Evolutionary conservation across 148 eudicot genomes (phyloP).

Genomic region (Rhododendron ovatum): DNA sequence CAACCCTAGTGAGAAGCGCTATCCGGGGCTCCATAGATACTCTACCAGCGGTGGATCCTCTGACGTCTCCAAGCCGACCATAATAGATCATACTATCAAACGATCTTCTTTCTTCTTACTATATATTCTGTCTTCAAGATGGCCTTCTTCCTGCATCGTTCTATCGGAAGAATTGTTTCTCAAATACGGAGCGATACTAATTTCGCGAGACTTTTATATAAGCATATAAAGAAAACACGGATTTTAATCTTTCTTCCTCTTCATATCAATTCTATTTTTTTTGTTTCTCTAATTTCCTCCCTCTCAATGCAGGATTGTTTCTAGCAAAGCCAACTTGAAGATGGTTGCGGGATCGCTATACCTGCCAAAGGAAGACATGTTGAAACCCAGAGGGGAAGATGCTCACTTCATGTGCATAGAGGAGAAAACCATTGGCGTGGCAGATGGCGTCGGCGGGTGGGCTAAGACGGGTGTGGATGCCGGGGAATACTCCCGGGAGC

Average conservation of each 20-base stretch:
- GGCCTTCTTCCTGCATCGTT: too few relatives aligned
- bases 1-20: too few relatives aligned
- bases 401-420: neutral
- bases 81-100: too few relatives aligned
- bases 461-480: constrained; percentile 5
- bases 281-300: neutral
- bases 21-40: too few relatives aligned
- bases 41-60: too few relatives aligned
- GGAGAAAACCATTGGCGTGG: neutral
- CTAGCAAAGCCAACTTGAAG: neutral
- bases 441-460: constrained; percentile 13
- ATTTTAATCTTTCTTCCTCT: too few relatives aligned
- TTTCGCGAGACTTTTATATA: neutral
- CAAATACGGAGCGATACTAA: neutral
- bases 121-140: too few relatives aligned
- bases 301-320: neutral
- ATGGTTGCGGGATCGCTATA: neutral
- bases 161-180: neutral
- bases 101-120: too few relatives aligned
- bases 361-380: neutral
- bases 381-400: constrained; percentile 1
- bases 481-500: neutral
- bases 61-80: too few relatives aligned
- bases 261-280: too few relatives aligned
- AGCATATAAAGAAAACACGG: too few relatives aligned